phyloP scores from a whole-genome alignment of 225 moss, liverwort and hornwort species.

The Antitrichia curtipendula region DNA sequence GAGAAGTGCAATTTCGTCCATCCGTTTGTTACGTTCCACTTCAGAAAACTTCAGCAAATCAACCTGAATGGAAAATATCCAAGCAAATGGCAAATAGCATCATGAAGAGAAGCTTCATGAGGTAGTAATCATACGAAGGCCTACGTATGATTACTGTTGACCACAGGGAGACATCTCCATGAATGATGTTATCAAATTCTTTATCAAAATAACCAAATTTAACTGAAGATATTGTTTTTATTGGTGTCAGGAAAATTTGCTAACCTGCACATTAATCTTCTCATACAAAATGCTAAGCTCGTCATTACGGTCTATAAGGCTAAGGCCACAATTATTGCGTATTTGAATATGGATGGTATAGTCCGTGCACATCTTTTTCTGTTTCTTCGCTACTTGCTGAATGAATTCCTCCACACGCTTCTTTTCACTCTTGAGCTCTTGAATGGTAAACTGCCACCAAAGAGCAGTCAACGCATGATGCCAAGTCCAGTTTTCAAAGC shows the following conservation, averaged over 20 bases:
- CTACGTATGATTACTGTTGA: background rate
- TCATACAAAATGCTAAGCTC: constrained; percentile 86
- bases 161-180: background rate
- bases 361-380: constrained; percentile 21
- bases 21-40: constrained; percentile 43
- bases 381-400: constrained; percentile 13
- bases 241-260: background rate
- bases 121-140: background rate
- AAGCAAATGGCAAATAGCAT: background rate
- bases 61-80: constrained; percentile 2
- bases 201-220: background rate
- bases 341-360: constrained; percentile 29
- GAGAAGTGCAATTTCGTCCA: constrained; percentile 52
- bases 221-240: background rate
- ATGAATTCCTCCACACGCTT: constrained; percentile 41
- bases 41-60: constrained; percentile 64
- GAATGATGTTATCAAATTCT: background rate
- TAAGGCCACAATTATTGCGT: constrained; percentile 54
- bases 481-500: no score
- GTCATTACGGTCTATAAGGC: constrained; percentile 77
- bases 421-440: constrained; percentile 46
- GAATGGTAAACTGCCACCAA: constrained; percentile 16
- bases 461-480: background rate
- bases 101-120: no score
- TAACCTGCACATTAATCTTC: constrained; percentile 74